Evolutionary conservation across 2,329 filamentous ascomycete genomes (phyloP).

Genomic region (Aspergillus candidus): DNA sequence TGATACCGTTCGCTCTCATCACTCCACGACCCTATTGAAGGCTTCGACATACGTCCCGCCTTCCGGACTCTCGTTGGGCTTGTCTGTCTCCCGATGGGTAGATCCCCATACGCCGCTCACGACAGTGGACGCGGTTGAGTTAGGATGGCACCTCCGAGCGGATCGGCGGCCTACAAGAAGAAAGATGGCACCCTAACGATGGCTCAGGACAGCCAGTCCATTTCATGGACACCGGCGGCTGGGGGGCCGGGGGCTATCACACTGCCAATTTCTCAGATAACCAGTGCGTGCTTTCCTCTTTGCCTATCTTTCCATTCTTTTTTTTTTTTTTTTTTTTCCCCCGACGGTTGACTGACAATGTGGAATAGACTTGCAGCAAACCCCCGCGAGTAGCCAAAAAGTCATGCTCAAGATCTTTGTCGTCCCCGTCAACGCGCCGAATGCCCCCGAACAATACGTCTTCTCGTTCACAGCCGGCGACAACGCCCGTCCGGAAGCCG

Average conservation of each 20-base stretch:
- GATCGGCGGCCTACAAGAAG: slow-evolving; percentile 82
- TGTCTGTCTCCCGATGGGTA: slow-evolving; percentile 29
- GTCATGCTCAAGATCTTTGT: slow-evolving; percentile 92
- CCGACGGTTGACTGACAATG: slow-evolving; percentile 1
- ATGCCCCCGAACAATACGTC: slow-evolving; percentile 60
- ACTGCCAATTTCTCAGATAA: slow-evolving; percentile 69
- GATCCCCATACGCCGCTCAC: slow-evolving; percentile 26
- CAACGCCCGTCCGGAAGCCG: slow-evolving; percentile 75
- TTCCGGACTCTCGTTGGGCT: slow-evolving; percentile 15
- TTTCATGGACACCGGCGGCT: slow-evolving; percentile 74
- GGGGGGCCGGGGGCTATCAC: slow-evolving; percentile 58
- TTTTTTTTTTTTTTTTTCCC: too few relatives aligned
- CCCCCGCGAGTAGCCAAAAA: slow-evolving; percentile 77
- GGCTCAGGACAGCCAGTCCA: slow-evolving; percentile 62
- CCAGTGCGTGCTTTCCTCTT: slow-evolving; percentile 54
- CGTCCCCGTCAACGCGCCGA: slow-evolving; percentile 47
- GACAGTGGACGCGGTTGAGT: slow-evolving; percentile 35
- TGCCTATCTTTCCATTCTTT: not conserved
- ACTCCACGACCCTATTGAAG: slow-evolving; percentile 12
- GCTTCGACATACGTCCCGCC: slow-evolving; percentile 13
- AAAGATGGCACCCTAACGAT: slow-evolving; percentile 81
- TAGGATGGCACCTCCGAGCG: slow-evolving; percentile 49
- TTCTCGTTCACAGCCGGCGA: slow-evolving; percentile 80
- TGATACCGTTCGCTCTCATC: slow-evolving; percentile 5
- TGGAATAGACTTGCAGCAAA: slow-evolving; percentile 78